Evolutionary conservation across 805 yeast species (phyloP).

Genomic region (Kodamaea laetipori): DNA sequence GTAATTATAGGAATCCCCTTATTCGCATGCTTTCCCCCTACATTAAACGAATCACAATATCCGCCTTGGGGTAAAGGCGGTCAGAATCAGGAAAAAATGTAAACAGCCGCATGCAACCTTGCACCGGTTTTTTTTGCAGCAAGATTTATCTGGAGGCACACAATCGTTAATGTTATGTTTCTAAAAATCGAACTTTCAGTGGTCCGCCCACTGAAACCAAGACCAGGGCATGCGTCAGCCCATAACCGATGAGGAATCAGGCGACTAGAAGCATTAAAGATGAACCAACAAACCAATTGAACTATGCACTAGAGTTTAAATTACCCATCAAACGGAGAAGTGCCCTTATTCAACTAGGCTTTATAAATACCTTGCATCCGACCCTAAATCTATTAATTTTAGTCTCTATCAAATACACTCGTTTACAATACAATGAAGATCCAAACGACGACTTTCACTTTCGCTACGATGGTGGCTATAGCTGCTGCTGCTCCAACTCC

Average conservation of each 20-base stretch:
- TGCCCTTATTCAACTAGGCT: not conserved
- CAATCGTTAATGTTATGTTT: slow-evolving; percentile 2
- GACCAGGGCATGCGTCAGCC: not conserved
- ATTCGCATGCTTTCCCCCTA: slow-evolving; percentile 1
- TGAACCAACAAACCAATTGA: not conserved
- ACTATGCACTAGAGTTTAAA: too few relatives aligned
- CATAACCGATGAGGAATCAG: slow-evolving; percentile 5
- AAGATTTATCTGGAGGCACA: slow-evolving; percentile 3
- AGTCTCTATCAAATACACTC: slow-evolving; percentile 1
- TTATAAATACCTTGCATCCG: not conserved
- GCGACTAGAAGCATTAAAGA: not conserved
- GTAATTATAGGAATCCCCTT: not conserved
- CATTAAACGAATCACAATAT: slow-evolving; percentile 2
- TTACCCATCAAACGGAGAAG: not conserved
- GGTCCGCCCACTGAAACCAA: slow-evolving; percentile 1
- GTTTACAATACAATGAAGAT: slow-evolving; percentile 3
- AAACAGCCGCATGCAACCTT: slow-evolving; percentile 5
- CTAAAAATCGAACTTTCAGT: not conserved
- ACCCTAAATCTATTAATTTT: not conserved
- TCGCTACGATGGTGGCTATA: slow-evolving; percentile 4
- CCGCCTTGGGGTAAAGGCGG: not conserved
- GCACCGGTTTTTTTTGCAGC: slow-evolving; percentile 5
- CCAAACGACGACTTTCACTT: slow-evolving; percentile 6
- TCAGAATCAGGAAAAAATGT: not conserved
- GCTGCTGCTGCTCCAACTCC: slow-evolving; percentile 6